A percentile compares a stretch with the other conserved stretches of the same genome.
Conservation (phyloP, 2,329 filamentous ascomycete genomes). For the Aspergillus sp. region DNA sequence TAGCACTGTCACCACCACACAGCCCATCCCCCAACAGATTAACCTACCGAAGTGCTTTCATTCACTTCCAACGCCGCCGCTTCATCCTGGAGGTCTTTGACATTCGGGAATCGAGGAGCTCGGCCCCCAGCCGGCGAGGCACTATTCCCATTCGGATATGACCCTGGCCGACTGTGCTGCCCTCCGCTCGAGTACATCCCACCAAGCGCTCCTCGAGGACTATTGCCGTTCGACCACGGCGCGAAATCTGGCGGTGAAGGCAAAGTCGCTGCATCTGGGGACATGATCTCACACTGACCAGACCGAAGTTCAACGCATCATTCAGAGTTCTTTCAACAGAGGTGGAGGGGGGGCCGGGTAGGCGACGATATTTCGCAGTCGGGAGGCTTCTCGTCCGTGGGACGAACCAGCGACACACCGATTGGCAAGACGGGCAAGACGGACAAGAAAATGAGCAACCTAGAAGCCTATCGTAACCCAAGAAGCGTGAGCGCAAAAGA, state of each 20-base stretch:
- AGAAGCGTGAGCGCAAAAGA: neutral
- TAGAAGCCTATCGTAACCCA: neutral
- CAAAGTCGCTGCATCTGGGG: conserved; percentile 30
- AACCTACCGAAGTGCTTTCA: conserved; percentile 25
- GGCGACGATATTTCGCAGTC: neutral
- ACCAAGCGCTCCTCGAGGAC: conserved; percentile 18
- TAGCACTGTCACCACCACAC: conserved; percentile 7
- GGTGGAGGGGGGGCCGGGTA: neutral
- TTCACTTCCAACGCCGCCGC: conserved; percentile 26
- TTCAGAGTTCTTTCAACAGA: conserved; percentile 1
- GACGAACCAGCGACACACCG: neutral
- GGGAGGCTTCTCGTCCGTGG: neutral
- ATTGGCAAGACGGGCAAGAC: neutral
- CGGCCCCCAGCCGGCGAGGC: conserved; percentile 8
- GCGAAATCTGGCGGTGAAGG: conserved; percentile 28
- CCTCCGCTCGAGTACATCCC: conserved; percentile 21
- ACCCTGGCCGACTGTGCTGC: conserved; percentile 16
- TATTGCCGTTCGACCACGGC: conserved; percentile 22
- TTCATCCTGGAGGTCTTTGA: conserved; percentile 35
- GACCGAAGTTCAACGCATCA: conserved; percentile 20
- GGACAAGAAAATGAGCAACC: neutral
- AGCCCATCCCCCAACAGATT: neutral
- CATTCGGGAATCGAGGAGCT: conserved; percentile 28
- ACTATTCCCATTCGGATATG: conserved; percentile 17
- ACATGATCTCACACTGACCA: conserved; percentile 24